Percentiles rank a stretch among this genome's conserved stretches.
phyloP scores from a whole-genome alignment of 1,284 basidiomycete species.

The Irpex sp. region DNA sequence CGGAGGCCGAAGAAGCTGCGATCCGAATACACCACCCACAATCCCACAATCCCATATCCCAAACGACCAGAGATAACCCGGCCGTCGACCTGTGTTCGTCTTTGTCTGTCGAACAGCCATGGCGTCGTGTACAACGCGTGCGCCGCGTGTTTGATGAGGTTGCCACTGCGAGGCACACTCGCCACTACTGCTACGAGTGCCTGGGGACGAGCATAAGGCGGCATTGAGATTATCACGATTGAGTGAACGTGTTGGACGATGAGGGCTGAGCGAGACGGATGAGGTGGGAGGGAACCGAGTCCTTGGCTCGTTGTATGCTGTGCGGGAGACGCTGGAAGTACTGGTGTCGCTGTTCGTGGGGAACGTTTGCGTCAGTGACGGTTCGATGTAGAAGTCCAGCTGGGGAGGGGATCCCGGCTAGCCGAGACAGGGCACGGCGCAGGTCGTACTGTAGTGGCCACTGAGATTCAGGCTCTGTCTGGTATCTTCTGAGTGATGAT shows the following conservation, averaged over 20 bases:
- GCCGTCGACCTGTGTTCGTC: neutral
- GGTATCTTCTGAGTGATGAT: neutral
- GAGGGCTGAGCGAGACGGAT: slow-evolving; percentile 7
- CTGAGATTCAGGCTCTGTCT: neutral
- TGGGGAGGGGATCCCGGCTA: neutral
- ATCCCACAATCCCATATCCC: too few relatives aligned
- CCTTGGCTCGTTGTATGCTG: neutral
- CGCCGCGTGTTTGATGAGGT: slow-evolving; percentile 4
- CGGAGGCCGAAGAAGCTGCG: neutral
- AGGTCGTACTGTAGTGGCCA: neutral
- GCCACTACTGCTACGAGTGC: neutral
- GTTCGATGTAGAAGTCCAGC: neutral
- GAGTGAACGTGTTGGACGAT: neutral
- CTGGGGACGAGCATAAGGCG: neutral
- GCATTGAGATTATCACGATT: neutral
- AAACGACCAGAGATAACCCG: too few relatives aligned
- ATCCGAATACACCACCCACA: neutral
- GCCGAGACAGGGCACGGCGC: neutral
- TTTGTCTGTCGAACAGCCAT: neutral
- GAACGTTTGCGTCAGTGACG: neutral
- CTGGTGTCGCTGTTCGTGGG: neutral
- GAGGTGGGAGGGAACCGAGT: slow-evolving; percentile 2
- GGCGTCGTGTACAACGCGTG: slow-evolving; percentile 6
- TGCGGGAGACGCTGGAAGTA: neutral
- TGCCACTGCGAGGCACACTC: neutral